phyloP scores from a whole-genome alignment of 306 rosid genomes.

The Vigna trinervia region DNA sequence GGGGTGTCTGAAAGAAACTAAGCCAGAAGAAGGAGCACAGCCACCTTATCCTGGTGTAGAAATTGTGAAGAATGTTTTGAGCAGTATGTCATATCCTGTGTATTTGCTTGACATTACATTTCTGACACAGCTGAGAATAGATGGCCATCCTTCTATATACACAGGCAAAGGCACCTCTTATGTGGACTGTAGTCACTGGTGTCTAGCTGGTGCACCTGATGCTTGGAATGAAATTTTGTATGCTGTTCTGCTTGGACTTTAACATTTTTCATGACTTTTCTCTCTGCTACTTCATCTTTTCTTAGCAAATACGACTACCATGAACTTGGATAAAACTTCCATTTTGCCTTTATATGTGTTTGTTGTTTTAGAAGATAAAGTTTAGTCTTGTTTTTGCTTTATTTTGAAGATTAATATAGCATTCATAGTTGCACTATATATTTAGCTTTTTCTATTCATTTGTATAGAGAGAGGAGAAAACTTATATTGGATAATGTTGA shows the following conservation, averaged over 20 bases:
- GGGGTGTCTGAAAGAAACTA: slow-evolving; percentile 48
- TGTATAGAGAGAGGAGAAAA: too few species aligned
- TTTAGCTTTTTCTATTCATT: too few species aligned
- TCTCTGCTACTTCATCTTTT: neutral
- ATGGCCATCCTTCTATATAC: slow-evolving; percentile 77
- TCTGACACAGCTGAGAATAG: slow-evolving; percentile 74
- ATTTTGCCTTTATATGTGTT: neutral
- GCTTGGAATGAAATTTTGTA: slow-evolving; percentile 71
- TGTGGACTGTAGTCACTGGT: slow-evolving; percentile 81
- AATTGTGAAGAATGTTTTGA: slow-evolving; percentile 54
- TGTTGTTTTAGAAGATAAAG: neutral
- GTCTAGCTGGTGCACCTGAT: slow-evolving; percentile 81
- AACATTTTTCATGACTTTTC: neutral
- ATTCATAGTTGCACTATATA: too few species aligned
- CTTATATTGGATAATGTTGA: too few species aligned
- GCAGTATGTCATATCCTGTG: slow-evolving; percentile 49
- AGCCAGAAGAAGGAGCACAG: slow-evolving; percentile 52
- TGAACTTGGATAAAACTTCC: neutral
- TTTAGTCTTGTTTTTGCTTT: too few species aligned
- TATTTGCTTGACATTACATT: slow-evolving; percentile 66
- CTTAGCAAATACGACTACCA: neutral
- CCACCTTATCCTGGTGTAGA: slow-evolving; percentile 56
- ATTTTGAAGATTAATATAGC: too few species aligned
- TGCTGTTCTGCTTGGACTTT: slow-evolving; percentile 51
- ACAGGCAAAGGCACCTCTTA: slow-evolving; percentile 48